phyloP scores from a whole-genome alignment of 345 rosid genomes.

The Hibiscus trionum region DNA sequence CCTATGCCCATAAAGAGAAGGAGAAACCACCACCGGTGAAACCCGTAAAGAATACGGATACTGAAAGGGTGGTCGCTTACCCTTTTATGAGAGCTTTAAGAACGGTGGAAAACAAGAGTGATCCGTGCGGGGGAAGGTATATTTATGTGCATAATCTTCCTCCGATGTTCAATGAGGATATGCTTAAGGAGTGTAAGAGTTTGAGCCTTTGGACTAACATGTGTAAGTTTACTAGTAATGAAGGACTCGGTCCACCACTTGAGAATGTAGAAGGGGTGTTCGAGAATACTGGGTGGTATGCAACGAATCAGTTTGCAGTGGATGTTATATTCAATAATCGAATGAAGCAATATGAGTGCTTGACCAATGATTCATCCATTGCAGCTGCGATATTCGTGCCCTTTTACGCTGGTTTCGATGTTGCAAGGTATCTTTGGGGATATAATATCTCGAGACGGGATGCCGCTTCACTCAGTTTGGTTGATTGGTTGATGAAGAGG shows the following conservation, averaged over 20 bases:
- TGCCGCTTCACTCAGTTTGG: conserved; percentile 17
- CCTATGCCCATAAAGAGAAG: neutral
- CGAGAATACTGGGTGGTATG: conserved; percentile 20
- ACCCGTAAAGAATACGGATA: neutral
- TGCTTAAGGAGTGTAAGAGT: neutral
- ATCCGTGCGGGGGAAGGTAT: neutral
- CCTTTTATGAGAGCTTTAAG: neutral
- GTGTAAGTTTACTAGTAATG: neutral
- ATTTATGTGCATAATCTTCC: neutral
- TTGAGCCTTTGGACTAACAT: neutral
- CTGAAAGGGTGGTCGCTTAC: neutral
- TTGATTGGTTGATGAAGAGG: conserved; percentile 25
- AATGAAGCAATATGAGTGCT: conserved; percentile 35
- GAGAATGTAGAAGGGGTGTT: neutral
- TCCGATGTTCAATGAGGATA: neutral
- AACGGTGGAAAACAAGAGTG: neutral
- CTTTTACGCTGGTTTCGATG: conserved; percentile 33
- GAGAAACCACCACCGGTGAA: neutral
- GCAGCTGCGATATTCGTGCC: conserved; percentile 44
- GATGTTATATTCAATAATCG: conserved; percentile 36
- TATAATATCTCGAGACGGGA: conserved; percentile 26
- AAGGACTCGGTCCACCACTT: neutral
- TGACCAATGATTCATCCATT: conserved; percentile 31
- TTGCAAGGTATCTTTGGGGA: conserved; percentile 38
- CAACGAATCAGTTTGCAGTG: conserved; percentile 27